phyloP scores from a whole-genome alignment of 306 rosid species.

The Dalbergia oliveri region DNA sequence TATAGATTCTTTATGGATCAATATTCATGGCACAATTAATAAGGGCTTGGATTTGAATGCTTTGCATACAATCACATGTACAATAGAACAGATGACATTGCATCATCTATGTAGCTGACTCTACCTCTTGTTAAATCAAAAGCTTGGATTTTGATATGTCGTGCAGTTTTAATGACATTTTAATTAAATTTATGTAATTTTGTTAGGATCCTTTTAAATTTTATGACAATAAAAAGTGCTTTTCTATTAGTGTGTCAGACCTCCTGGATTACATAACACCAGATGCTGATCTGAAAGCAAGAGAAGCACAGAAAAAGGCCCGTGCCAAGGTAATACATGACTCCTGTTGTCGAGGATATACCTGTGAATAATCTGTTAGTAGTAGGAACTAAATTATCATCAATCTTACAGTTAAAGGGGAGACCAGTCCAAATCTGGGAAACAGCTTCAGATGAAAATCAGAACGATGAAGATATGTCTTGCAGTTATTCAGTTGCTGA shows the following conservation, averaged over 20 bases:
- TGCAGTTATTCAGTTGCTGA: constrained; percentile 57
- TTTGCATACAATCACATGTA: too few species aligned
- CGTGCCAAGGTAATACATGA: constrained; percentile 79
- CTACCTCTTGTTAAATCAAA: background rate
- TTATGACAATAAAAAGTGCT: constrained; percentile 19
- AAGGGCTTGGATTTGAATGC: too few species aligned
- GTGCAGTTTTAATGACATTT: too few species aligned
- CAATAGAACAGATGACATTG: too few species aligned
- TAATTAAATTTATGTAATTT: background rate
- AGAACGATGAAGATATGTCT: constrained; percentile 66
- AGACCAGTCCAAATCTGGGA: constrained; percentile 80
- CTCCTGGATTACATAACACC: constrained; percentile 98
- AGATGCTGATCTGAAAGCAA: constrained; percentile 88
- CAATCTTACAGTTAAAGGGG: constrained; percentile 76
- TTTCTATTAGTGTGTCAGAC: constrained; percentile 84
- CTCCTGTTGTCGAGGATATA: constrained; percentile 24
- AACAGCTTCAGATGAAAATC: constrained; percentile 67
- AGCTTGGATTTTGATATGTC: too few species aligned
- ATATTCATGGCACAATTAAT: too few species aligned
- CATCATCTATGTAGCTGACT: background rate
- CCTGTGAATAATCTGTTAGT: constrained; percentile 24
- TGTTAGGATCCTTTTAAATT: constrained; percentile 23
- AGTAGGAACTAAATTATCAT: constrained; percentile 41
- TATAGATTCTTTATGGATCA: background rate
- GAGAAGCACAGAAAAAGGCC: constrained; percentile 94